phyloP scores from a whole-genome alignment of 805 yeast species.

The Sugiyamaella chiloensis region DNA sequence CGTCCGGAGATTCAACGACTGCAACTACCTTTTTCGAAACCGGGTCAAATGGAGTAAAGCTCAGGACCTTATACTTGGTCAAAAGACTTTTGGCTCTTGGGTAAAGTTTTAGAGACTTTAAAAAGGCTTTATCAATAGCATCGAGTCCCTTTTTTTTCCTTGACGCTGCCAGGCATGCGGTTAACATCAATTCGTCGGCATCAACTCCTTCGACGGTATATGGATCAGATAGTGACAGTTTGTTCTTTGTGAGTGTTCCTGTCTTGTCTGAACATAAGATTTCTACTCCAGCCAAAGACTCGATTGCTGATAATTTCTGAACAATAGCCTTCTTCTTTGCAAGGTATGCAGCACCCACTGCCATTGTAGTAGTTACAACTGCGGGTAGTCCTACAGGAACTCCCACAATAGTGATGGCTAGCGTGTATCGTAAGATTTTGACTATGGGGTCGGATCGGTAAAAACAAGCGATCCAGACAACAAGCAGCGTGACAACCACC shows the following conservation, averaged over 20 bases:
- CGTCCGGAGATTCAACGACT: constrained; percentile 91
- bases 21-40: constrained; percentile 96
- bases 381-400: constrained; percentile 99
- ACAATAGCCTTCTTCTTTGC: constrained; percentile 97
- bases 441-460: constrained; percentile 88
- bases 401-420: constrained; percentile 95
- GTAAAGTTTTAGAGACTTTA: constrained; percentile 80
- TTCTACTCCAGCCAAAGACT: constrained; percentile 96
- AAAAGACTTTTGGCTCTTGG: constrained; percentile 92
- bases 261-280: constrained; percentile 97
- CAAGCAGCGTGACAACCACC: constrained; percentile 80
- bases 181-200: constrained; percentile 92
- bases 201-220: constrained; percentile 97
- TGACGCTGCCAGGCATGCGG: constrained; percentile 97
- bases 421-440: constrained; percentile 82
- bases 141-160: constrained; percentile 98
- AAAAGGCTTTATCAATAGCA: constrained; percentile 95
- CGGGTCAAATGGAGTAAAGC: constrained; percentile 97
- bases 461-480: constrained; percentile 93
- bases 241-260: constrained; percentile 97
- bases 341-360: constrained; percentile 98
- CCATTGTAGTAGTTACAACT: constrained; percentile 98
- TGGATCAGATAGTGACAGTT: constrained; percentile 92
- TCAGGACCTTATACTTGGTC: constrained; percentile 89
- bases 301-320: constrained; percentile 94